Base-by-base conservation (phyloP, 2,329 filamentous ascomycete species). In the Phialocephala subalpina region DNA sequence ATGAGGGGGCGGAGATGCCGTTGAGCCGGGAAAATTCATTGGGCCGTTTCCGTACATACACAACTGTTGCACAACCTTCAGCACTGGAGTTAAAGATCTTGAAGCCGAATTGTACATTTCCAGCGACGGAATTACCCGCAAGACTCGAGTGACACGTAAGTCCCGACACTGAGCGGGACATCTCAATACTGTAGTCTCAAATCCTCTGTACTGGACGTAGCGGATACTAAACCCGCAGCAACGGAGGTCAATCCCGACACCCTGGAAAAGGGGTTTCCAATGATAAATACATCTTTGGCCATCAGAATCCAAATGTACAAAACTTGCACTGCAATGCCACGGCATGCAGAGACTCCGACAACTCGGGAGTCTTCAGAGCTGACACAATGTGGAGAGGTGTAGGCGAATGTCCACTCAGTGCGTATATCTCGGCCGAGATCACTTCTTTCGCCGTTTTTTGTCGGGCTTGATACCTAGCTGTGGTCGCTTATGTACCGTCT, bases 391-490 rank as follows among this genome's bases (percentile, higher is more conserved):
- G 11, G 14, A 33, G 18, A 27, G 11, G 1, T 33, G 4, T 33
- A 27, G 29, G 49, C 14, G 49, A 53, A n/a, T 22, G n/a, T 29
- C 18, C 16, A 22, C 29, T 18, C 14, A 29, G 18, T 53, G 16
- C 14, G 25, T 33, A 16, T 25, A 29, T 33, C 12, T 29, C 49
- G 22, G 47, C 29, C 22, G 7, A n/a, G n/a, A 27, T 27, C 16
- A 29, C 49, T 53, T 53, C 49, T 53, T 53, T 53, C 49, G 27
- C 16, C 62, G 65, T 59, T 69, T 72, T 55, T 72, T 69, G 47
- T 69, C 65, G 36, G 36, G 62, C 57, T 67, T 66, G 58, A 67
- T 63, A 33, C 49, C 49, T 16, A 69, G 58, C 25, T 69, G 58
- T 20, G 65, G 64, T 18, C 69, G 65, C 49, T 3, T 53, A 12